These are phyloP conservation scores for Nakazawaea ambrosiae DNA, from an alignment of 805 yeast genomes.

Conservation along the genomic window DNA sequence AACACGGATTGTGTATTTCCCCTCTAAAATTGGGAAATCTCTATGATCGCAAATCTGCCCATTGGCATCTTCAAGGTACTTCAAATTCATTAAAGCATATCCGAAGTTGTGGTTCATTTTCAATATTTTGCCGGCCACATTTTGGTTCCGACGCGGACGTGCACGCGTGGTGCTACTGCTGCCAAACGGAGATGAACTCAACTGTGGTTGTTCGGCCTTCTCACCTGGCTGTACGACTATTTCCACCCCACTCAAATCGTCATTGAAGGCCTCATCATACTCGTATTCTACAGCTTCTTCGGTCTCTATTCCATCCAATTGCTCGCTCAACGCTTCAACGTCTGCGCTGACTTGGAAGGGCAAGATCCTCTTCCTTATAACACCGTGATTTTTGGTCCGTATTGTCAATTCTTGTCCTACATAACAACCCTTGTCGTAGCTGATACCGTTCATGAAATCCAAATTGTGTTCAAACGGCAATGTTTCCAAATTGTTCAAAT, in stretches of 20 bases:
- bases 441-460: conserved; percentile 76
- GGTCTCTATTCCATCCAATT: too few relatives aligned
- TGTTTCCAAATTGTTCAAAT: conserved; percentile 43
- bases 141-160: conserved; percentile 18
- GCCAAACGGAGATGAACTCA: conserved; percentile 34
- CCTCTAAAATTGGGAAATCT: conserved; percentile 26
- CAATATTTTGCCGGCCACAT: background rate
- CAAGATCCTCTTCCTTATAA: conserved; percentile 72
- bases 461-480: conserved; percentile 82
- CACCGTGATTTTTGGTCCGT: conserved; percentile 77
- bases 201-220: background rate
- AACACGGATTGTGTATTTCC: conserved; percentile 35
- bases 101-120: background rate
- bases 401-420: conserved; percentile 95
- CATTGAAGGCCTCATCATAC: background rate
- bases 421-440: conserved; percentile 90
- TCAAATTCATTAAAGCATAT: background rate
- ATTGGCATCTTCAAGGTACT: conserved; percentile 16
- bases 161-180: conserved; percentile 15
- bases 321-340: background rate
- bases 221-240: background rate
- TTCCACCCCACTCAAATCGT: background rate
- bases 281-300: too few relatives aligned
- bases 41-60: background rate
- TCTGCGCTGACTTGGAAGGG: conserved; percentile 45